Conservation (phyloP, 352 stramenopile species). For the Phytopythium chamaehyphon region DNA sequence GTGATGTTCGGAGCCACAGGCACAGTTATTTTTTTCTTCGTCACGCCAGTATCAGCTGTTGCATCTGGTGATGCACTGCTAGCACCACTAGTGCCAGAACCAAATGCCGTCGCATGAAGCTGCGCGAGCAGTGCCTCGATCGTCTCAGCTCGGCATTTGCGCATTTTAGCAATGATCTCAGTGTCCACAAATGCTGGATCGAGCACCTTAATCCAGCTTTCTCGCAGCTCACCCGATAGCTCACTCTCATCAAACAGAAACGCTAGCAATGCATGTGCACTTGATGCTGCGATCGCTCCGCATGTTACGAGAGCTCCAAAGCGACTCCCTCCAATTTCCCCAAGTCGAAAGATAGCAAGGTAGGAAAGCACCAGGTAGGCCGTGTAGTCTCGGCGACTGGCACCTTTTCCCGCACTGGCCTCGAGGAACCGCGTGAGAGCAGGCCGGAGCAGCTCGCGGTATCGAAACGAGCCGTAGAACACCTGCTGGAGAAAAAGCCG, state of each 20-base stretch:
- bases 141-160: conserved; percentile 19
- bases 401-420: conserved; percentile 27
- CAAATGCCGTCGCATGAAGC: conserved; percentile 66
- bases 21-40: conserved; percentile 57
- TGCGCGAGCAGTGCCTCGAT: conserved; percentile 45
- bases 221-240: conserved; percentile 62
- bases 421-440: conserved; percentile 83
- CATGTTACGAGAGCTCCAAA: conserved; percentile 56
- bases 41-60: conserved; percentile 7
- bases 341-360: conserved; percentile 85
- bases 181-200: conserved; percentile 85
- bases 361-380: conserved; percentile 90
- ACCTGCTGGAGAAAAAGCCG: conserved; percentile 83
- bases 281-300: conserved; percentile 67
- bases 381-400: conserved; percentile 79
- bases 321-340: conserved; percentile 69
- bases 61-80: neutral
- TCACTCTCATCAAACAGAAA: conserved; percentile 78
- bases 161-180: conserved; percentile 65
- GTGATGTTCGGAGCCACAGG: conserved; percentile 84
- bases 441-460: conserved; percentile 77
- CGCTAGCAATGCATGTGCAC: conserved; percentile 83
- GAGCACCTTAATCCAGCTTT: conserved; percentile 78
- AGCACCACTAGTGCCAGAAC: conserved; percentile 14
- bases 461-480: conserved; percentile 89